These are phyloP conservation scores for Solanum bukasovii DNA, from an alignment of 257 asterid genomes.

Conservation along the genomic window DNA sequence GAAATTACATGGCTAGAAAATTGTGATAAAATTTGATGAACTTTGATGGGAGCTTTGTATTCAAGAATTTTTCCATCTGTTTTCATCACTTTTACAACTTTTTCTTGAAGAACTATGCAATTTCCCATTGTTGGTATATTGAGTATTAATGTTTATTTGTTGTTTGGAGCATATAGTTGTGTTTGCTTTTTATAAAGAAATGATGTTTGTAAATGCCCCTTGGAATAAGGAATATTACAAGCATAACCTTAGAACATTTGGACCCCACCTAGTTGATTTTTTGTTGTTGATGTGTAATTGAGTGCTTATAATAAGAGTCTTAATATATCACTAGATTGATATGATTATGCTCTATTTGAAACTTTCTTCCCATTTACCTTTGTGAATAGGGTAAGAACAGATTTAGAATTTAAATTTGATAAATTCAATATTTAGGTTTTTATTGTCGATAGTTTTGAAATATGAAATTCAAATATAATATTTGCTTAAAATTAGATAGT, in stretches of 20 bases:
- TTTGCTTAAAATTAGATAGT: background rate
- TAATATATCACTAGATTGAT: background rate
- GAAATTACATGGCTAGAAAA: conserved; percentile 47
- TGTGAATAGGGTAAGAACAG: background rate
- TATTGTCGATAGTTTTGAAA: background rate
- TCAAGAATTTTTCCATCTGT: conserved; percentile 62
- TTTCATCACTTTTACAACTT: conserved; percentile 41
- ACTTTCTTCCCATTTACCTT: background rate
- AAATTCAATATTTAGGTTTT: background rate
- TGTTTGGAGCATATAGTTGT: conserved; percentile 3
- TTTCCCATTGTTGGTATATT: conserved; percentile 53
- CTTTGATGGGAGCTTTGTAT: conserved; percentile 49
- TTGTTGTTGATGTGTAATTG: conserved; percentile 4
- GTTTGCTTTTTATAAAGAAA: conserved; percentile 27
- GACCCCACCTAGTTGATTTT: conserved; percentile 28
- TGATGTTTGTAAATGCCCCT: conserved; percentile 18
- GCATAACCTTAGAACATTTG: conserved; percentile 19
- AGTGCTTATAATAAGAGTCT: background rate
- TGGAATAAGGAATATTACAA: conserved; percentile 18
- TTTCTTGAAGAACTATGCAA: conserved; percentile 43
- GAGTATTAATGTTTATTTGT: background rate
- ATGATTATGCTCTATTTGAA: background rate
- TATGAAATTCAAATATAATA: background rate
- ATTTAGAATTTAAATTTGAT: background rate
- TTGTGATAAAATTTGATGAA: conserved; percentile 40